Base-by-base conservation (phyloP, 441 rosid species). In the Erodium trifolium region DNA sequence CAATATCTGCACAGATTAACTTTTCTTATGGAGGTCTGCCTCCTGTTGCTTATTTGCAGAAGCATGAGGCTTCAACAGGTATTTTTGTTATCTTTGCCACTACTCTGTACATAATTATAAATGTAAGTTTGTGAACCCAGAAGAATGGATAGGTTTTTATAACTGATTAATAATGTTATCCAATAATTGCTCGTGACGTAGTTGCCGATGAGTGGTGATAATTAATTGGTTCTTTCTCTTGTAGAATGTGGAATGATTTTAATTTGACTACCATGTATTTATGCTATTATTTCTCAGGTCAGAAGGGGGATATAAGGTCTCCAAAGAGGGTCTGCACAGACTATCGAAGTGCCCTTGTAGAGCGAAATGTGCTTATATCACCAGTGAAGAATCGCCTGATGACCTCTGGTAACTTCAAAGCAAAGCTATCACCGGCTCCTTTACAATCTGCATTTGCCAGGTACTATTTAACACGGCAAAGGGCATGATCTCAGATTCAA, bases 381-480 rank as follows among this genome's bases (percentile, higher is more conserved):
- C 99, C 97, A 8, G 97, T 89, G 72, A 95, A 95, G 78, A 97
- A 92, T 78, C 97, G 96, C 16, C 79, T 90, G 17, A 81, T 87
- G 69, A 84, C 92, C 57, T 73, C 84, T 2, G 83, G 86, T 74
- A 86, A 81, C 73, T 81, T 82, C 68, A 90, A 87, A 80, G 77
- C 98, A 64, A 95, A 92, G 86, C 79, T 88, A 67, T 79, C 80
- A 11, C 88, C 94, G 45, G 91, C 96, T 75, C 90, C 95, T 23
- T 79, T 92, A 85, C 99, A 95, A 76, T 95, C 99, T 75, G 97
- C 97, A 66, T 95, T 95, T 86, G 97, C 99, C 68, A 95, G 97
- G 99, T 92, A 85, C 47, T 19, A 35, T 66, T 41, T 41, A 63
- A n/a, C 53, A n/a, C 55, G 55, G 69, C 69, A 34, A 14, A 35